Base-by-base conservation (phyloP, 2,329 filamentous ascomycete genomes). In the Ophiostoma triangulosporum region DNA sequence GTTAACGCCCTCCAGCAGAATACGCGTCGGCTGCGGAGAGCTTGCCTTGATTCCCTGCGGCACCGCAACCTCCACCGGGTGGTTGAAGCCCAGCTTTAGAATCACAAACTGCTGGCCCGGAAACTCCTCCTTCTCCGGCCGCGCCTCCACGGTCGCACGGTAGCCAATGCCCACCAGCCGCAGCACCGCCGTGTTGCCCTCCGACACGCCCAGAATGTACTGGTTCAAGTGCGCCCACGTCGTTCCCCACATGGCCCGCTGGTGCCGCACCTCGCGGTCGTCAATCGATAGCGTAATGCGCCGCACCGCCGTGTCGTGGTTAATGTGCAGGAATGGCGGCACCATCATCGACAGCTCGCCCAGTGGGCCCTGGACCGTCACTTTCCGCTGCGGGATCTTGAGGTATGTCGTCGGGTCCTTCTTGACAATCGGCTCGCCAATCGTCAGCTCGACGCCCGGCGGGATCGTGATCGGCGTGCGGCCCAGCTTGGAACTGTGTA, bases 211-310 rank as follows among this genome's bases (percentile, higher is more conserved):
- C 58, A 89, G 81, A 57, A 98, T 86, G 73, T 94, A 82, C 67
- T 93, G 94, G 63, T 87, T 85, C 53, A 98, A 76, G 65, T 95
- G 91, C 32, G 89, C 83, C 71, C 93, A 90, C 45, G 83, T 86
- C 6, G 91, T 97, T 58, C 91, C 93, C 93, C 93, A 97, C 90
- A 97, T 97, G 68, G 86, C 86, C 65, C 84, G 83, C 69, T 97
- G 91, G 58, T 86, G 75, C 70, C 83, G 83, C 52, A 80, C 68
- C 17, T 80, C 71, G 17, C 73, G 68, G 68, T 97, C 78, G 63
- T 83, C 68, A 11, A 98, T 80, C 53, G 74, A 80, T 59, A 98
- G 70, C 31, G 74, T 74, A 11, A 83, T 80, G 63, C 83, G 85
- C 60, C 77, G 74, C 27, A 74, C 69, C 50, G 75, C 75, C 20